Evolutionary conservation across 2,329 filamentous ascomycete genomes (phyloP).

Genomic region (Fusarium gaditjirri): DNA sequence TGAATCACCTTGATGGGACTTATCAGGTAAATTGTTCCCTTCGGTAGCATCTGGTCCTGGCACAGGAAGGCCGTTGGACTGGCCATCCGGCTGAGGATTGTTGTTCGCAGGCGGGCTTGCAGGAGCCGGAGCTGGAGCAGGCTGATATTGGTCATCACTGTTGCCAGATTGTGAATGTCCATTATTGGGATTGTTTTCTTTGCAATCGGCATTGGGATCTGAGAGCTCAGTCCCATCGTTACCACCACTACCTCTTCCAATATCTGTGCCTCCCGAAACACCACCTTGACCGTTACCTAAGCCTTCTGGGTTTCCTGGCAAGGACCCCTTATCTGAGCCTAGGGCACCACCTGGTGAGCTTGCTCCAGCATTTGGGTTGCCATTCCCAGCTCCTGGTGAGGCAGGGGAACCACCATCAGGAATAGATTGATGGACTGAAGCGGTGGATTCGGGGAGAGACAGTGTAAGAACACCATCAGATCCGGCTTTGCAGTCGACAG

Average conservation of each 20-base stretch:
- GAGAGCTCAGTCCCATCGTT: neutral
- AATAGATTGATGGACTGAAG: slow-evolving; percentile 16
- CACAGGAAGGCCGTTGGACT: neutral
- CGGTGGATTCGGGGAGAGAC: slow-evolving; percentile 33
- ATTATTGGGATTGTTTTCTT: neutral
- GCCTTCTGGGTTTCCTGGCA: neutral
- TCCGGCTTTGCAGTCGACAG: slow-evolving; percentile 46
- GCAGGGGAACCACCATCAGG: neutral
- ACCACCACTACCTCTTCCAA: neutral
- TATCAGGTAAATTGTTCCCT: neutral
- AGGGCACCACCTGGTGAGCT: neutral
- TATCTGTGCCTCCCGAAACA: neutral
- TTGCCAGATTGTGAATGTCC: neutral
- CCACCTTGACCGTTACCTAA: neutral
- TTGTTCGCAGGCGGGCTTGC: neutral
- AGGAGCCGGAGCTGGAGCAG: neutral
- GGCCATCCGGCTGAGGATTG: neutral
- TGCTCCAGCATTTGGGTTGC: neutral
- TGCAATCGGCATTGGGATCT: neutral
- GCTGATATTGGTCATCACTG: neutral
- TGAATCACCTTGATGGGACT: neutral
- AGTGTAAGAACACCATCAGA: slow-evolving; percentile 48
- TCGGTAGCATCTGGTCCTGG: neutral
- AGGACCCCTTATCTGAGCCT: neutral
- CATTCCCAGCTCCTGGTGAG: neutral